phyloP scores from a whole-genome alignment of 345 rosid species.

The Boechera retrofracta region DNA sequence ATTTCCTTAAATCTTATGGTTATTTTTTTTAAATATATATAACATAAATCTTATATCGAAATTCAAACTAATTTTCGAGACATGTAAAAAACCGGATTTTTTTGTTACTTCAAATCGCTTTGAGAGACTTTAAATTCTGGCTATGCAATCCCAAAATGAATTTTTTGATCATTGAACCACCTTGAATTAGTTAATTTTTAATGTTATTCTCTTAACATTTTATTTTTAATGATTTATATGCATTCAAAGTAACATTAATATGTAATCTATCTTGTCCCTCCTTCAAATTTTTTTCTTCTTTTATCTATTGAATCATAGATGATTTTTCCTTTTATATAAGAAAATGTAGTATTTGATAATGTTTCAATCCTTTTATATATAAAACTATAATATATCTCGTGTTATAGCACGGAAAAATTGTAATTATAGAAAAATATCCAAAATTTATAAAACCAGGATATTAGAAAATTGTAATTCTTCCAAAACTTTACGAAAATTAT shows the following conservation, averaged over 20 bases:
- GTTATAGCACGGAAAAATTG: too few relatives aligned
- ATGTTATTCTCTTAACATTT: neutral
- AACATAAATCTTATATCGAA: too few relatives aligned
- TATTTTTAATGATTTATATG: neutral
- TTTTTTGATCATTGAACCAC: neutral
- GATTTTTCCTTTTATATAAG: neutral
- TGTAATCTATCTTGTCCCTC: neutral
- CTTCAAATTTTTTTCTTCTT: neutral
- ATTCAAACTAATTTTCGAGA: too few relatives aligned
- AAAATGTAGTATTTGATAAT: neutral
- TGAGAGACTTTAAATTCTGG: neutral
- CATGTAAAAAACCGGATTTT: neutral
- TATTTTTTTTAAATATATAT: too few relatives aligned
- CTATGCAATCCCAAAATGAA: too few relatives aligned
- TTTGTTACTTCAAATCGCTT: too few relatives aligned
- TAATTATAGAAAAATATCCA: too few relatives aligned
- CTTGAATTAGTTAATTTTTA: neutral
- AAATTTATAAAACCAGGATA: too few relatives aligned
- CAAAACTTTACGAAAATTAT: too few relatives aligned
- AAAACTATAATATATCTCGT: too few relatives aligned
- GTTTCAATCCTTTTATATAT: neutral
- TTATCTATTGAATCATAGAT: neutral
- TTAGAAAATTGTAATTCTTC: too few relatives aligned
- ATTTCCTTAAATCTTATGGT: too few relatives aligned
- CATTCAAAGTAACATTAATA: neutral